Conservation (phyloP, 768 basidiomycete genomes). For the Mycena floridula region DNA sequence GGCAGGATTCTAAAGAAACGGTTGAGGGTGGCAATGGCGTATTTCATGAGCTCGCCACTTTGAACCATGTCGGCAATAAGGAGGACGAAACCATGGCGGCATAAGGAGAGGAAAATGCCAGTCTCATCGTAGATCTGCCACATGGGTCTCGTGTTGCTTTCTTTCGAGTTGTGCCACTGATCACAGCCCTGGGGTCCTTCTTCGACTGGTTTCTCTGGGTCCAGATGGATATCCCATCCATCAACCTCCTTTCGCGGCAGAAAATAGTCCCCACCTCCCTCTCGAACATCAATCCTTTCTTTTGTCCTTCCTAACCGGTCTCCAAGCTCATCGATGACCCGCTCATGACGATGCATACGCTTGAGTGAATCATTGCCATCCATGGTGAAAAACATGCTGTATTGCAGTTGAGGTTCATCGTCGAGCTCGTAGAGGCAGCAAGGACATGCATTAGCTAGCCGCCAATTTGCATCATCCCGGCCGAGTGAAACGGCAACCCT, state of each 20-base stretch:
- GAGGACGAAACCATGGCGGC: too few species aligned
- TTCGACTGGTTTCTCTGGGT: background rate
- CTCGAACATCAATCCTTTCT: slow-evolving; percentile 9
- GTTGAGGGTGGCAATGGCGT: too few species aligned
- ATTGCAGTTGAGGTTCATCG: slow-evolving; percentile 14
- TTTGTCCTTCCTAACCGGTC: slow-evolving; percentile 1
- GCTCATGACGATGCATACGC: too few species aligned
- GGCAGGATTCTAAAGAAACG: too few species aligned
- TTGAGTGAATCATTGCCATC: too few species aligned
- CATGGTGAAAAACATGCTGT: slow-evolving; percentile 12
- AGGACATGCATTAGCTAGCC: slow-evolving; percentile 19
- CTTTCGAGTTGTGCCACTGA: slow-evolving; percentile 12
- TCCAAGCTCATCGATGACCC: slow-evolving; percentile 14
- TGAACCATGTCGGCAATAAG: too few species aligned
- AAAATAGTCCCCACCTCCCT: slow-evolving; percentile 12
- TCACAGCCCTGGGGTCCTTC: slow-evolving; percentile 3
- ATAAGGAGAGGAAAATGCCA: too few species aligned
- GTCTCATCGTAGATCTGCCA: too few species aligned
- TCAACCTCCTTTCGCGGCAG: slow-evolving; percentile 14
- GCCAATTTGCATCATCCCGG: slow-evolving; percentile 17
- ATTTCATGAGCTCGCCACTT: too few species aligned
- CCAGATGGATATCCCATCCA: slow-evolving; percentile 11
- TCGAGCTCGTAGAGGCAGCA: slow-evolving; percentile 18
- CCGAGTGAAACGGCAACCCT: slow-evolving; percentile 15
- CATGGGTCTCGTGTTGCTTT: slow-evolving; percentile 9